Base-by-base conservation (phyloP, 352 stramenopile genomes). In the Phytopythium litorale region DNA sequence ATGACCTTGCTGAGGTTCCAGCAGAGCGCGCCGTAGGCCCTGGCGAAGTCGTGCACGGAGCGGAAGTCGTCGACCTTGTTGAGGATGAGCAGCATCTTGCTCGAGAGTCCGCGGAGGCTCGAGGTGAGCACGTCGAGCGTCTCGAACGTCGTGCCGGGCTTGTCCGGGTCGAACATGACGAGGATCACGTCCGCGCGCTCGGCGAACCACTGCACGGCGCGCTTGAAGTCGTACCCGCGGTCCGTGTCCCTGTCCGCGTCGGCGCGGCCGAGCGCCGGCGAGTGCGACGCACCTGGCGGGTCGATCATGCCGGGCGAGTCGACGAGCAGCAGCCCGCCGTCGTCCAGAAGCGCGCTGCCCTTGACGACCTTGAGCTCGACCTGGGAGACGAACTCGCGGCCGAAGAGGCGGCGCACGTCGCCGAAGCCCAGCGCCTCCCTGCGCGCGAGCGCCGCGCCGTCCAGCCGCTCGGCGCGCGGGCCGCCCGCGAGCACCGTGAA, bases 1-100 rank as follows among this genome's bases (percentile, higher is more conserved):
- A 92, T 96, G 57, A 96, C 83, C 49, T 94, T 92, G 64, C 87
- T 96, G 43, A 96, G 67, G 64, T 96, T 96, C 87, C 87, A 96
- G 72, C 87, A 96, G 21, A 96, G 62, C 37, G 87, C 87, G 46
- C 87, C 87, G 48, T 96, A 96, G 18, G 87, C 87, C 5, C 87
- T 72, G 2, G 87, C 84, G 70, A 96, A 96, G 71, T 96, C 87
- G 58, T 96, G 87, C 25, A 96, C 87, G 11, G 84, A 86, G 48
- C 76, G 79, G 58, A 96, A 96, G 64, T 96, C 87, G 64, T 96
- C 87, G 28, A 96, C 87, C 72, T 96, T 96, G 78, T 96, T 96
- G 30, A 96, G 60, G 54, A 96, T 94, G 32, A 96, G 70, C 58
- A 91, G 65, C 52, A 96, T 71, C 45, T 96, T 96, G 60, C 78